These are phyloP conservation scores for Ogataea saltuana DNA, from an alignment of 805 yeast genomes.

Conservation along the genomic window DNA sequence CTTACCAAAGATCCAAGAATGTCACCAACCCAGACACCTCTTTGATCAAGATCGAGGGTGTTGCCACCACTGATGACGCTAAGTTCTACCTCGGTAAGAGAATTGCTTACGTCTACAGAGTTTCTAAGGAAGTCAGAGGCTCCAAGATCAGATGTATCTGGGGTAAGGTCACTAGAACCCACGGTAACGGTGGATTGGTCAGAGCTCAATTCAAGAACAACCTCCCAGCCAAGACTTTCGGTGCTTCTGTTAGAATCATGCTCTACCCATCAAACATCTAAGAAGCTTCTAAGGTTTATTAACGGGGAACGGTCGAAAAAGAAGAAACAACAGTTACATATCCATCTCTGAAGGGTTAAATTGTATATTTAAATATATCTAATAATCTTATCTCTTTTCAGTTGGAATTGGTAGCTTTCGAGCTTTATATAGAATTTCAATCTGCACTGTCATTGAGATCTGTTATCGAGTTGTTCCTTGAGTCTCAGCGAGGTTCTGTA, in stretches of 20 bases:
- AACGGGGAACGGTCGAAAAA: conserved; percentile 13
- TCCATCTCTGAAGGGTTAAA: conserved; percentile 13
- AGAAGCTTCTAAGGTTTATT: conserved; percentile 32
- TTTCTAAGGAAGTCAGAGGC: conserved; percentile 97
- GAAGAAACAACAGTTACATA: conserved; percentile 14
- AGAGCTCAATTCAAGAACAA: conserved; percentile 99
- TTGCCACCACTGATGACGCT: conserved; percentile 87
- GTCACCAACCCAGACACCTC: conserved; percentile 98
- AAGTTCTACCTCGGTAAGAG: conserved; percentile 99
- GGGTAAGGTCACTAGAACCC: conserved; percentile 99
- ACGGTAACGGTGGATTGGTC: conserved; percentile 97
- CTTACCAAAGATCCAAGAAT: conserved; percentile 99
- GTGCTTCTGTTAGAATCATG: conserved; percentile 99
- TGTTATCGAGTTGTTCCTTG: not conserved
- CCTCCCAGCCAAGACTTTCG: conserved; percentile 99
- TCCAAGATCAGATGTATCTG: conserved; percentile 99
- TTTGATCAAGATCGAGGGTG: conserved; percentile 96
- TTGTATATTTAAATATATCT: conserved; percentile 13
- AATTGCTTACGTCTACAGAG: conserved; percentile 99
- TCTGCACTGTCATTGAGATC: conserved; percentile 2
- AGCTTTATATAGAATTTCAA: conserved; percentile 3
- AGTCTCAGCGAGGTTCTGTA: too few relatives aligned
- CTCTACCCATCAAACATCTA: conserved; percentile 99
- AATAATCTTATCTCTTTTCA: conserved; percentile 12
- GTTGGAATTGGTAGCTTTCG: conserved; percentile 1